Evolutionary conservation across 2,329 filamentous ascomycete species (phyloP).

Genomic region (Aspergillus sclerotialis): DNA sequence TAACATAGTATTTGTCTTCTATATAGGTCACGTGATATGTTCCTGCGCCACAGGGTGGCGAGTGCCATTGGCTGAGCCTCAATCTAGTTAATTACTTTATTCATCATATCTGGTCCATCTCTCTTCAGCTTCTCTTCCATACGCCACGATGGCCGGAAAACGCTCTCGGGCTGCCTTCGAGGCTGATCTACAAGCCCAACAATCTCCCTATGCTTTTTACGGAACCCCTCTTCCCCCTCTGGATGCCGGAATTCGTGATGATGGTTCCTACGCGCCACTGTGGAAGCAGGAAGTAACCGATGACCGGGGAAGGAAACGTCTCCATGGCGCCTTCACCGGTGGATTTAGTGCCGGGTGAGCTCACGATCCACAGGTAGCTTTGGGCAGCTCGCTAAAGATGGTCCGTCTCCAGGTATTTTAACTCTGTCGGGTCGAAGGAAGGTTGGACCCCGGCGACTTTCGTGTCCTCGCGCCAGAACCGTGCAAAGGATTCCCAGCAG

Average conservation of each 20-base stretch:
- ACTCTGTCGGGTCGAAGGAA: slow-evolving; percentile 96
- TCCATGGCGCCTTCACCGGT: slow-evolving; percentile 94
- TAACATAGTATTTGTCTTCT: too few species aligned
- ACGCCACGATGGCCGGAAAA: slow-evolving; percentile 62
- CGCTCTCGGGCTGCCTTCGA: slow-evolving; percentile 73
- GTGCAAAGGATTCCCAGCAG: slow-evolving; percentile 59
- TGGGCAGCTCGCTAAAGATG: slow-evolving; percentile 27
- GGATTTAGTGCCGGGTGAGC: slow-evolving; percentile 91
- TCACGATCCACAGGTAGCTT: slow-evolving; percentile 20
- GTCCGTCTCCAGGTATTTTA: slow-evolving; percentile 69
- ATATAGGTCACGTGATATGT: too few species aligned
- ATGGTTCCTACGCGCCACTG: slow-evolving; percentile 86
- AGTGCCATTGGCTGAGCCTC: too few species aligned
- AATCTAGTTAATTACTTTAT: too few species aligned
- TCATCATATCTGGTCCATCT: not conserved
- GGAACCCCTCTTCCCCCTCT: slow-evolving; percentile 77
- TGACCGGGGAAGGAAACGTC: slow-evolving; percentile 78
- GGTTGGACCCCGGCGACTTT: slow-evolving; percentile 93
- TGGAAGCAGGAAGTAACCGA: slow-evolving; percentile 98
- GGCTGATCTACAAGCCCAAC: slow-evolving; percentile 58
- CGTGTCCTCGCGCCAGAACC: slow-evolving; percentile 77
- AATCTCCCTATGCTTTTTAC: slow-evolving; percentile 69
- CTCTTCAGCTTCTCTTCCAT: not conserved
- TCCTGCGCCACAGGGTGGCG: not conserved
- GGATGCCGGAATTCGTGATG: slow-evolving; percentile 71